phyloP scores from a whole-genome alignment of 148 eudicot species.

The Rhododendron ovatum region DNA sequence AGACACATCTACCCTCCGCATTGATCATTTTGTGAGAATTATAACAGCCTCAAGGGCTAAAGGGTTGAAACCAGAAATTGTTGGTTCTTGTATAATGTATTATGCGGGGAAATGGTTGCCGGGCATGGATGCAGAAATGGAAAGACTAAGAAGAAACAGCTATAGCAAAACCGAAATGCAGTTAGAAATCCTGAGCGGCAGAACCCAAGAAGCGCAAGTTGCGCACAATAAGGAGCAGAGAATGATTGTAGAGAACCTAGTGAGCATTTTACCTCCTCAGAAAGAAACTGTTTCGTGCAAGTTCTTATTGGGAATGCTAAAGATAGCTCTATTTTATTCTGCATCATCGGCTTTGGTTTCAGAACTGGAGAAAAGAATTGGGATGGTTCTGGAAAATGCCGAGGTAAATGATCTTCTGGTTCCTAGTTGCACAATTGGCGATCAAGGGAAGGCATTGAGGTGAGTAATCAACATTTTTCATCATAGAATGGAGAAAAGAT shows the following conservation, averaged over 20 bases:
- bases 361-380: conserved; percentile 70
- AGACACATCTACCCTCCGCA: conserved; percentile 46
- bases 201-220: conserved; percentile 23
- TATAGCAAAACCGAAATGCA: conserved; percentile 33
- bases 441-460: conserved; percentile 35
- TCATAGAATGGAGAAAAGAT: neutral
- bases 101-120: conserved; percentile 65
- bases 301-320: conserved; percentile 53
- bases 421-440: conserved; percentile 35
- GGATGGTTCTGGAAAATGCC: conserved; percentile 57
- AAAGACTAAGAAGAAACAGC: conserved; percentile 19
- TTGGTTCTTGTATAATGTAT: conserved; percentile 49
- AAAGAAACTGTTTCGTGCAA: conserved; percentile 61
- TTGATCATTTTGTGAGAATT: conserved; percentile 61
- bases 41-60: conserved; percentile 46
- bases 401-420: conserved; percentile 54
- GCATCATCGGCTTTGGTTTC: conserved; percentile 61
- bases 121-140: conserved; percentile 29
- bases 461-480: conserved; percentile 21
- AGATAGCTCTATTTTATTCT: conserved; percentile 48
- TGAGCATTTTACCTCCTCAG: conserved; percentile 63
- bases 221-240: conserved; percentile 43
- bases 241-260: conserved; percentile 56
- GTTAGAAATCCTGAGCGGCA: conserved; percentile 40
- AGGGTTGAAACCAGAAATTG: conserved; percentile 36